phyloP scores from a whole-genome alignment of 106 monocot genomes.

The Dendrobium officinale region DNA sequence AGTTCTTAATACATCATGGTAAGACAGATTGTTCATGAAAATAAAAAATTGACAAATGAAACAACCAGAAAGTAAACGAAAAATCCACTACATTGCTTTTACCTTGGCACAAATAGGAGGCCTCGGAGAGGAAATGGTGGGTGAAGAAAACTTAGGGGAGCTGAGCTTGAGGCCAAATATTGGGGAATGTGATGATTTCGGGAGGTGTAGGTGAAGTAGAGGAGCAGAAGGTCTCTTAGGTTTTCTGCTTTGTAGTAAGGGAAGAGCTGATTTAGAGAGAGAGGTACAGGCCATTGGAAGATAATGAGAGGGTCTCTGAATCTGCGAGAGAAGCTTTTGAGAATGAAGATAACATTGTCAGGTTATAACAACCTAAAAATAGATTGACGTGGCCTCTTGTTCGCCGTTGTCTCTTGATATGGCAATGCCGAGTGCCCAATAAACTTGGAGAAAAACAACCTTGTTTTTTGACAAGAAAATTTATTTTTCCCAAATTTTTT shows the following conservation, averaged over 20 bases:
- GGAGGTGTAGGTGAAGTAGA: slow-evolving; percentile 7
- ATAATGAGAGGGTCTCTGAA: background rate
- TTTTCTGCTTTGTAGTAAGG: slow-evolving; percentile 26
- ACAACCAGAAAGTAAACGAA: background rate
- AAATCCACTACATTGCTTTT: background rate
- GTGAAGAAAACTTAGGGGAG: slow-evolving; percentile 9
- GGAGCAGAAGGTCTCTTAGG: slow-evolving; percentile 21
- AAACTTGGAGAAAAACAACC: background rate
- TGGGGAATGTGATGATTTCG: slow-evolving; percentile 41
- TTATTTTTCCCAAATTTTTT: no score
- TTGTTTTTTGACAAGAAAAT: no score
- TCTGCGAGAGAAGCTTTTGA: background rate
- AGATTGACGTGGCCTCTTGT: background rate
- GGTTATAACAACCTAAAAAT: background rate
- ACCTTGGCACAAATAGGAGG: slow-evolving; percentile 52
- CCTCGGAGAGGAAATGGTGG: slow-evolving; percentile 3
- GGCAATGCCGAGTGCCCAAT: background rate
- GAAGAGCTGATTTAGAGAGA: slow-evolving; percentile 26
- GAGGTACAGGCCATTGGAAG: slow-evolving; percentile 52
- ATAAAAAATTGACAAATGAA: background rate
- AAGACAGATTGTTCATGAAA: background rate
- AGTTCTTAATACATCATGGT: no score
- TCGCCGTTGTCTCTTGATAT: background rate
- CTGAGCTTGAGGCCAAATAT: slow-evolving; percentile 30
- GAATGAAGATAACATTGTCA: background rate